Base-by-base conservation (phyloP, 345 rosid species). In the Euphorbia lathyris region DNA sequence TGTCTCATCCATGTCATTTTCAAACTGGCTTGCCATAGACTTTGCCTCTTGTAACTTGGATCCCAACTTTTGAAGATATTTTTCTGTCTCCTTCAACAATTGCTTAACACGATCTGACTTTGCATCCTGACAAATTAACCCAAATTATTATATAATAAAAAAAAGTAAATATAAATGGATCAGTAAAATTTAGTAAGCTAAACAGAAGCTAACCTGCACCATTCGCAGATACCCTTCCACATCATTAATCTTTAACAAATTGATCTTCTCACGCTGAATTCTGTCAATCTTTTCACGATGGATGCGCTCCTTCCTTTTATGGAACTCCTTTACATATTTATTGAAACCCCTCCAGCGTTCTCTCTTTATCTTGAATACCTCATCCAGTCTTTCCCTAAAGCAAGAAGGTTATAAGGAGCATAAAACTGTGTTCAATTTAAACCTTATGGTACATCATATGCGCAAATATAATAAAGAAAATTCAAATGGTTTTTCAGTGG, bases 161-260 rank as follows among this genome's bases (percentile, higher is more conserved):
- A 11, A 76, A 65, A 72, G 64, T 52, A 65, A 74, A 36, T 61
- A 34, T 40, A 32, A 30, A 30, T 26, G 48, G 32, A 60, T n/a
- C 45, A 22, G 63, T n/a, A 67, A 63, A 67, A 45, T 68, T 50
- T 51, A 74, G 72, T 23, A 51, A 57, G 55, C 48, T 4, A 72
- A 55, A 40, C 43, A 40, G 6, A 40, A 43, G 32, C 88, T 66
- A 76, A 88, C 98, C 96, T 92, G 88, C 76, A 92, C 96, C 95
- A 92, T 92, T 70, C 98, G 90, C 73, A 92, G 81, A 85, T 92
- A 92, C 68, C 98, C 98, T 86, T 92, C 98, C 58, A 92, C 96
- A 73, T 92, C 98, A 84, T 90, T 92, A 66, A 92, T 92, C 85
- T 92, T 92, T 66, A 92, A 83, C 67, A 92, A 74, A 81, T 91